A percentile compares a stretch with the other conserved stretches of the same genome.
Evolutionary conservation across 495 filamentous ascomycete genomes (phyloP).

Genomic region (Clavariopsis aquatica): DNA sequence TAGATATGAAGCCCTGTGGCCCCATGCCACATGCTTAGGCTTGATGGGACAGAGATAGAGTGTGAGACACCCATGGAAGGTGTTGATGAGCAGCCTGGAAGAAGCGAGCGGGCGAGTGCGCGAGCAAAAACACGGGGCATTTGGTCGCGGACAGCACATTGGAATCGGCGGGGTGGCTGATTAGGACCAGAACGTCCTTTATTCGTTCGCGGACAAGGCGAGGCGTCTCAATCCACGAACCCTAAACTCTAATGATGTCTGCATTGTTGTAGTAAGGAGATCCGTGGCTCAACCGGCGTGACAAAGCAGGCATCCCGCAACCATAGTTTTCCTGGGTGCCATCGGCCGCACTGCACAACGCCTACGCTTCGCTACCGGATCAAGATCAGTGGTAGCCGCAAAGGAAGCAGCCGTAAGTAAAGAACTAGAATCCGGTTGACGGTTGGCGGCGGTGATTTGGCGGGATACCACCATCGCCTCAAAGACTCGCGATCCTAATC

Average conservation of each 20-base stretch:
- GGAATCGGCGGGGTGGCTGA: background rate
- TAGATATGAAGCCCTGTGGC: slow-evolving; percentile 2
- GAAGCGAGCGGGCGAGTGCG: background rate
- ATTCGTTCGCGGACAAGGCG: background rate
- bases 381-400: slow-evolving; percentile 9
- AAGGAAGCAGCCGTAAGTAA: background rate
- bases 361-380: slow-evolving; percentile 26
- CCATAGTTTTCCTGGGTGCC: slow-evolving; percentile 22
- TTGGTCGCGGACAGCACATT: background rate
- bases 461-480: background rate
- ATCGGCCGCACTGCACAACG: slow-evolving; percentile 33
- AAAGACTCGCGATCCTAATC: background rate
- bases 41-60: background rate
- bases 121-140: too few species aligned
- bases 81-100: background rate
- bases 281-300: slow-evolving; percentile 7
- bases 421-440: background rate
- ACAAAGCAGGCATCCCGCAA: slow-evolving; percentile 2
- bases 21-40: background rate
- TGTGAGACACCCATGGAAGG: slow-evolving; percentile 1
- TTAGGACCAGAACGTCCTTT: too few species aligned
- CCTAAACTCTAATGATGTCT: background rate
- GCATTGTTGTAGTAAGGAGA: slow-evolving; percentile 13
- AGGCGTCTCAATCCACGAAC: background rate
- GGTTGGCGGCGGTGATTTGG: background rate